phyloP scores from a whole-genome alignment of 1,284 basidiomycete species.

The Cystobasidium pallidum region DNA sequence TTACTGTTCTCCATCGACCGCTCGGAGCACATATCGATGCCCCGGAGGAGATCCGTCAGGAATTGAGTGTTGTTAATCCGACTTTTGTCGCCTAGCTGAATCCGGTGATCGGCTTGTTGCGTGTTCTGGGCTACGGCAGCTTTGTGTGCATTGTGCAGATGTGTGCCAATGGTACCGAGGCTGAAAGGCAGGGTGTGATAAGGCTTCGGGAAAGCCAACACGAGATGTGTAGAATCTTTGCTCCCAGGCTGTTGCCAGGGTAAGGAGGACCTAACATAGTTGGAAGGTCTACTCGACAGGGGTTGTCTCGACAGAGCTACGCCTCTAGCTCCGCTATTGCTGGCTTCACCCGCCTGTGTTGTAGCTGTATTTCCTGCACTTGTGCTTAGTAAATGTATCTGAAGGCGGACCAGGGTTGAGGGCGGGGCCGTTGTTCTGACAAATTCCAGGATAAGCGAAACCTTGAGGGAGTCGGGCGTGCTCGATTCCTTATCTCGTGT shows the following conservation, averaged over 20 bases:
- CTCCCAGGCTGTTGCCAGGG: conserved; percentile 25
- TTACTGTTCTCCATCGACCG: not conserved
- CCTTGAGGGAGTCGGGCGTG: conserved; percentile 9
- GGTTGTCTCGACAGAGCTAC: conserved; percentile 39
- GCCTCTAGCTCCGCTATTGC: conserved; percentile 7
- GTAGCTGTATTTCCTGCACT: not conserved
- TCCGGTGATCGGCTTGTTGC: conserved; percentile 21
- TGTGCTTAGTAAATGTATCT: conserved; percentile 33
- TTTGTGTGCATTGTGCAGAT: conserved; percentile 41
- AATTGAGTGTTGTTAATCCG: conserved; percentile 31
- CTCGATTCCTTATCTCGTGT: conserved; percentile 11
- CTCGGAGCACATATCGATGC: conserved; percentile 35
- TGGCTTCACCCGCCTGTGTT: not conserved
- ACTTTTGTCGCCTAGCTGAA: conserved; percentile 17
- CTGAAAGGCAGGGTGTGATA: conserved; percentile 39
- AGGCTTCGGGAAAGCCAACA: conserved; percentile 41
- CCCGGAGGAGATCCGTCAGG: conserved; percentile 23
- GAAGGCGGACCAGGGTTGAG: conserved; percentile 35
- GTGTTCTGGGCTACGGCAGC: conserved; percentile 26
- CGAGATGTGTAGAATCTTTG: conserved; percentile 29
- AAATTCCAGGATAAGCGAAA: conserved; percentile 43
- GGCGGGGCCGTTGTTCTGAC: conserved; percentile 24
- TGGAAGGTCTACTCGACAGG: conserved; percentile 26
- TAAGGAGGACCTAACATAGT: conserved; percentile 11
- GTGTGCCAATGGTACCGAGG: conserved; percentile 32